Evolutionary conservation across 2,329 filamentous ascomycete genomes (phyloP), one percentile per base, ranked within the genome.

Genomic region (Trichoderma koningii): DNA sequence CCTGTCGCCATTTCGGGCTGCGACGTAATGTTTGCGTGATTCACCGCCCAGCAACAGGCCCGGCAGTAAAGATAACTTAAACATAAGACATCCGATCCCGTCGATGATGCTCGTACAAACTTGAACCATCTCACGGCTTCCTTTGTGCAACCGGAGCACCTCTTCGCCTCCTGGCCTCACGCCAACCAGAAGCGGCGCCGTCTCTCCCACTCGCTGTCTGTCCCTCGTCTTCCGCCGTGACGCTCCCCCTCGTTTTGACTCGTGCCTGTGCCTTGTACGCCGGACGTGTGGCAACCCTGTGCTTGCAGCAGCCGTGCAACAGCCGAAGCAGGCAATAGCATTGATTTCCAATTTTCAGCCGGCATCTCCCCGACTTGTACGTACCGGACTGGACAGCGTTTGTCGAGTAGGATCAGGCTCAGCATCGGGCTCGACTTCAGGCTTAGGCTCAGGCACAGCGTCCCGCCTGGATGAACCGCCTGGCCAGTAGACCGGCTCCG

Each of bases 1-100:
- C 48, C 10, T 34, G 30, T 34, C 30, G 30, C 30, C 30, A 34
- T 23, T 47, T 63, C 47, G 60, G 61, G 51, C 42, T 50, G 52
- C 61, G 61, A 64, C 55, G 55, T 65, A 57, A 65, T 65, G 63
- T 41, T 65, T 65, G 63, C 63, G 63, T 65, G 63, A 65, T 65
- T 65, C 63, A 65, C 62, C 62, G 52, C 52, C 55, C 62, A 64
- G 28, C 41, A 12, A 30, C 52, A 7, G 15, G 28, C 61, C 61
- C 51, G 61, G 51, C 61, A 64, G 61, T 55, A 55, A 19, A 30
- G n/a, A 30, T 52, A 52, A 38, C 21, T 23, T 23, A 23, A 23
- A 42, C 28, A 41, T 26, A 42, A 38, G 51, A 34, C 50, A 45
- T 63, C 42, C 26, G 10, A 26, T 19, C 48, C 34, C 34, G 34